Base-by-base conservation (phyloP, 1,139 yeast species). In the Kodamaea sp. region DNA sequence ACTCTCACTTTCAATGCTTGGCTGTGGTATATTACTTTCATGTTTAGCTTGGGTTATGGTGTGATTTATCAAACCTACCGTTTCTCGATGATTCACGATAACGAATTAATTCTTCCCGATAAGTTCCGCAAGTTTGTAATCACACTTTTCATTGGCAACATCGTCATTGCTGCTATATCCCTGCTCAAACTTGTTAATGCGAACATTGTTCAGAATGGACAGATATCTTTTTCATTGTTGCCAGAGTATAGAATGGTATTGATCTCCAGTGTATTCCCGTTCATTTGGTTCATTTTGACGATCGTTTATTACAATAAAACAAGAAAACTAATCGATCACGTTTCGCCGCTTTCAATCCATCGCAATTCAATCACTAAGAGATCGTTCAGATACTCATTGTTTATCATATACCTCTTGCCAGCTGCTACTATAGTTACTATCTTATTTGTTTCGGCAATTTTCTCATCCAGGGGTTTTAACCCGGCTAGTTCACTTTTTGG, bases 31-130 rank as follows among this genome's bases (percentile, higher is more conserved):
- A 41, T 53, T 27, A 38, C 54, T 8, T 53, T 63, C 27, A 40
- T 63, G 25, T 63, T 66, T 43, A 45, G 67, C 31, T 64, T 65
- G 70, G 72, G 72, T 1, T 65, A 60, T 40, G 72, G 72, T 2
- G 68, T 64, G 4, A 49, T 66, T 23, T 66, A 62, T 40, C 58
- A 58, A 40, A 57, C 54, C 28, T 50, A 49, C 31, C 58, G 57
- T 3, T 51, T 48, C 24, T 53, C 67, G 20, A 15, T 15, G 20
- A 15, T 15, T 4, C 4, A 15, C 10, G 50, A 47, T 32, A 54
- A 58, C 28, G 62, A 54, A 36, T 46, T 67, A 37, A 41, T 52
- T 31, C 42, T 65, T 8, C 70, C 70, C 1, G 41, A 44, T 7
- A 38, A 47, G 3, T 42, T 48, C n/a, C 39, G 49, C 39, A 50